Conservation (phyloP, 2,329 filamentous ascomycete genomes). For the Rhytidhysteron rufulum region DNA sequence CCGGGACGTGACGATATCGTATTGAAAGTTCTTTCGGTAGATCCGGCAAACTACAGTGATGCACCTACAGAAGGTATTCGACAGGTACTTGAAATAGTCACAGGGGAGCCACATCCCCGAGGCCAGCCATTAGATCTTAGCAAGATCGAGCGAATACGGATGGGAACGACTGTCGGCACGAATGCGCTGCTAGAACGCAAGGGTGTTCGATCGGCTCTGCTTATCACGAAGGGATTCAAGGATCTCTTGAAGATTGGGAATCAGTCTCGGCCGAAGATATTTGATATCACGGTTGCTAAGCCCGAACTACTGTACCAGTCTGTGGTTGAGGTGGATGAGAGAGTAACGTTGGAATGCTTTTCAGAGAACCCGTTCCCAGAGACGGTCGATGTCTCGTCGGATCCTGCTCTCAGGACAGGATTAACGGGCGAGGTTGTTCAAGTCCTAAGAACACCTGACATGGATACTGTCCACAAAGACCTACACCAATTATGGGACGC, state of each 20-base stretch:
- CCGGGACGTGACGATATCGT: slow-evolving; percentile 68
- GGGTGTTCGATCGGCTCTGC: slow-evolving; percentile 80
- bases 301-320: slow-evolving; percentile 82
- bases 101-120: slow-evolving; percentile 69
- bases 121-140: slow-evolving; percentile 77
- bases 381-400: slow-evolving; percentile 42
- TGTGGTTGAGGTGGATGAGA: slow-evolving; percentile 83
- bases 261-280: slow-evolving; percentile 87
- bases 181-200: slow-evolving; percentile 89
- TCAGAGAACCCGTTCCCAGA: slow-evolving; percentile 71
- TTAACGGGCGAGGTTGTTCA: slow-evolving; percentile 72
- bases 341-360: slow-evolving; percentile 88
- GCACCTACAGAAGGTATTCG: slow-evolving; percentile 89
- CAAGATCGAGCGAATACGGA: slow-evolving; percentile 83
- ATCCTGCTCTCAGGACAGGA: slow-evolving; percentile 62
- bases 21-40: slow-evolving; percentile 85
- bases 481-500: slow-evolving; percentile 64
- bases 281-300: slow-evolving; percentile 81
- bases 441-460: slow-evolving; percentile 61
- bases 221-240: slow-evolving; percentile 83
- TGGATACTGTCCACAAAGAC: slow-evolving; percentile 54
- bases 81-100: slow-evolving; percentile 76
- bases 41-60: slow-evolving; percentile 86
- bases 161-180: slow-evolving; percentile 93
- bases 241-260: slow-evolving; percentile 89